These are phyloP conservation scores for Daldinia vernicosa DNA, from an alignment of 495 filamentous ascomycete genomes.

Conservation along the genomic window DNA sequence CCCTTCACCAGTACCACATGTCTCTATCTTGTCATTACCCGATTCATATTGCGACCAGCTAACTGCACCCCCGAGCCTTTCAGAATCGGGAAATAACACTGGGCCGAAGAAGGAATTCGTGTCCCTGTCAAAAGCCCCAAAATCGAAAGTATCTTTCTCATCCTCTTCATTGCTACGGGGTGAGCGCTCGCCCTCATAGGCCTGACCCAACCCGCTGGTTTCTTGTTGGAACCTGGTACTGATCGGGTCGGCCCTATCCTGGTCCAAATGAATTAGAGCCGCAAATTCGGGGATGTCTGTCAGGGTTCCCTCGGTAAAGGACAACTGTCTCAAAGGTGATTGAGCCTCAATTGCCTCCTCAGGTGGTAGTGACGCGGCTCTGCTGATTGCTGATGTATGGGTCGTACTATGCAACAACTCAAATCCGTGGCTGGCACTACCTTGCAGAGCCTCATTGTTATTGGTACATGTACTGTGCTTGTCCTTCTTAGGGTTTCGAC, in stretches of 20 bases:
- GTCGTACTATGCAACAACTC: neutral
- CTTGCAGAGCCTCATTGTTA: slow-evolving; percentile 21
- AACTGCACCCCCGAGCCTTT: neutral
- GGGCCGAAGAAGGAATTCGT: neutral
- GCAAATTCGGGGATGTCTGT: neutral
- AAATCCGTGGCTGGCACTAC: neutral
- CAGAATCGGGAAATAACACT: neutral
- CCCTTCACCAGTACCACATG: too few relatives aligned
- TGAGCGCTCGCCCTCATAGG: slow-evolving; percentile 9
- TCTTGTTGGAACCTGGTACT: neutral
- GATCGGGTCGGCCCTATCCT: neutral
- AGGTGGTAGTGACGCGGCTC: slow-evolving; percentile 10
- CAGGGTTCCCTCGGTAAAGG: neutral
- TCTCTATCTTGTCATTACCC: too few relatives aligned
- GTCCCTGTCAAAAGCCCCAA: neutral
- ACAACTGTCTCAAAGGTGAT: neutral
- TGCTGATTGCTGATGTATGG: neutral
- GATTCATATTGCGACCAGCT: neutral
- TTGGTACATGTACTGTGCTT: too few relatives aligned
- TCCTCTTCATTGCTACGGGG: slow-evolving; percentile 9
- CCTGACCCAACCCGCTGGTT: neutral
- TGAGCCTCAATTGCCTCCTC: neutral
- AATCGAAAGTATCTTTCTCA: neutral
- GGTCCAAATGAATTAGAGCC: neutral
- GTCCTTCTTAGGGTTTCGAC: too few relatives aligned